Evolutionary conservation across 2,329 filamentous ascomycete species (phyloP), one percentile per base, ranked within the genome.

Genomic region (Sporothrix schenckii): DNA sequence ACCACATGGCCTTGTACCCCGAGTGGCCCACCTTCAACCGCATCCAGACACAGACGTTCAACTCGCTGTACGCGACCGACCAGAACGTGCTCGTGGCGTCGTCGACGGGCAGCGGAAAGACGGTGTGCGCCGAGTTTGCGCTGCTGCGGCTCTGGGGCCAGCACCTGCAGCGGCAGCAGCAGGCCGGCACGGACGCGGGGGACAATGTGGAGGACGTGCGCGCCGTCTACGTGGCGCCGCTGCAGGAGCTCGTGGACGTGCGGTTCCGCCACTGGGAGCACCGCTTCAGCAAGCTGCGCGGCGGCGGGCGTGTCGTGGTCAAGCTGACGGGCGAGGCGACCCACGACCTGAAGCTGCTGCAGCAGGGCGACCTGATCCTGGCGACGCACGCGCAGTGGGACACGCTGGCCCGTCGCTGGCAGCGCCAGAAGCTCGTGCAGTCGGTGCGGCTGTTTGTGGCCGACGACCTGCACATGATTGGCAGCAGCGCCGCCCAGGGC

Each of bases 311-410:
- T 80, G 89, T 91, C 70, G 91, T 99, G 74, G 91, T 96, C 74
- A 97, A 97, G 82, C 86, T 99, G 71, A 97, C 92, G 3, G 95
- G 96, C 41, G 95, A 99, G 79, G 97, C 91, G 0, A 92, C 93
- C 0, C 91, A 92, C 3, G 95, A 99, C 80, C 83, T 99, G 72
- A 94, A 95, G 80, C 84, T 97, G 24, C 85, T 99, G 11, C 93
- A 97, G 75, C 88, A 88, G 74, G 93, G 92, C 44, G 94, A 99
- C 78, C 84, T 99, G 39, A 90, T 99, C 68, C 85, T 99, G 47
- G 95, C 95, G 2, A 99, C 96, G 0, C 95, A 95, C 9, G 85
- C 88, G 2, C 95, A 99, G 76, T 99, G 95, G 96, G 95, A 99
- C 80, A 92, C 96, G 39, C 82, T 99, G 66, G 98, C 95, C 19